These are phyloP conservation scores for Ambispora gerdemannii DNA, from an alignment of 192 early-diverging fungal species.

Conservation along the genomic window DNA sequence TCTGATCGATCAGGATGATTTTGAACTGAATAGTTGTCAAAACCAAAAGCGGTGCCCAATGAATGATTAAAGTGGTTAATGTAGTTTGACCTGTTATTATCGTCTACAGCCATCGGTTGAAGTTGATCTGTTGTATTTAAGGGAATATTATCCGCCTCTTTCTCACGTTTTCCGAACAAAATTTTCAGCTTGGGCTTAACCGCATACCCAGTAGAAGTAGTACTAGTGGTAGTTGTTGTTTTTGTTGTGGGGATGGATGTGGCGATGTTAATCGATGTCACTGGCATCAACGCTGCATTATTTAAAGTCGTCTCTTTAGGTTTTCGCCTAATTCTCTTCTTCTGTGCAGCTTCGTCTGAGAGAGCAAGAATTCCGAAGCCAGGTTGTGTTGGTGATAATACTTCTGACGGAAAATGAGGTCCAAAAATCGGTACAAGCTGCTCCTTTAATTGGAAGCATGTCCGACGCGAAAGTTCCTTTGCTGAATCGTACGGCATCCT, in stretches of 20 bases:
- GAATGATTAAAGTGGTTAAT: too few species aligned
- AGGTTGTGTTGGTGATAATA: conserved; percentile 16
- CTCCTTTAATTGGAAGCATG: conserved; percentile 39
- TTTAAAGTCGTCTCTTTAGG: conserved; percentile 13
- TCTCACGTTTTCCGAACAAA: neutral
- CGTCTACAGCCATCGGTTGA: too few species aligned
- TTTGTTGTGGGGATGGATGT: neutral
- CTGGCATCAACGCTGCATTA: neutral
- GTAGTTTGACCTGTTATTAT: too few species aligned
- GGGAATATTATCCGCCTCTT: neutral
- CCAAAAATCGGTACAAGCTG: conserved; percentile 46
- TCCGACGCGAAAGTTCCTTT: conserved; percentile 37
- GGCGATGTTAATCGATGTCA: neutral
- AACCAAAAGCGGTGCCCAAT: too few species aligned
- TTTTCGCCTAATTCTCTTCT: conserved; percentile 21
- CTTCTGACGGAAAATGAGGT: conserved; percentile 24
- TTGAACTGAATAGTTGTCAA: too few species aligned
- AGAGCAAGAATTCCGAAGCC: conserved; percentile 15
- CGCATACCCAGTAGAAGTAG: neutral
- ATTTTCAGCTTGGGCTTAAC: neutral
- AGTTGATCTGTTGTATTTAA: too few species aligned
- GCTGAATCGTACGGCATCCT: conserved; percentile 48
- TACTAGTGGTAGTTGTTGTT: neutral
- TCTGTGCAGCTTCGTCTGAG: conserved; percentile 14
- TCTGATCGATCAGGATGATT: too few species aligned